phyloP scores from a whole-genome alignment of 441 rosid species.

The Theobroma grandiflorum region DNA sequence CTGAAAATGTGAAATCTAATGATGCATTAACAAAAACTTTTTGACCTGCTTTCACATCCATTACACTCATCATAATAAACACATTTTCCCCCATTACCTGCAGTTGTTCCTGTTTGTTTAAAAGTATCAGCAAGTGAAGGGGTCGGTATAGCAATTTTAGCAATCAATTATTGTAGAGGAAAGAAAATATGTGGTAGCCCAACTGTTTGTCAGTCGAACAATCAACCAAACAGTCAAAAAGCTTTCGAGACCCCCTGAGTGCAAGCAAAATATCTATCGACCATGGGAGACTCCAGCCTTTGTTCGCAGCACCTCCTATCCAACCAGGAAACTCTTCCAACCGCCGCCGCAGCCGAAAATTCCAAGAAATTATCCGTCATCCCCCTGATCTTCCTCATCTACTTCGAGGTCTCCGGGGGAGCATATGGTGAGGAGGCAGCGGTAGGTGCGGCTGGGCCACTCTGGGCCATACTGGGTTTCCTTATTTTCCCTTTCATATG shows the following conservation, averaged over 20 bases:
- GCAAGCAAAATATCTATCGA: background rate
- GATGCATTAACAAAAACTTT: too few relatives aligned
- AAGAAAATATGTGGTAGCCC: background rate
- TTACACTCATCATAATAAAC: too few relatives aligned
- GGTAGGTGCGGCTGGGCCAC: conserved; percentile 43
- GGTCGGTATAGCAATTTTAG: too few relatives aligned
- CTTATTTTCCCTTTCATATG: conserved; percentile 45
- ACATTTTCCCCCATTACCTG: too few relatives aligned
- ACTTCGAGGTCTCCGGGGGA: conserved; percentile 47
- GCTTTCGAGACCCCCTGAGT: background rate
- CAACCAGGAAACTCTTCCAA: conserved; percentile 11
- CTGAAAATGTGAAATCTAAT: too few relatives aligned
- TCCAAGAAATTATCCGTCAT: conserved; percentile 31
- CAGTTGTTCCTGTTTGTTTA: too few relatives aligned
- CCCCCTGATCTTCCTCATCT: conserved; percentile 48
- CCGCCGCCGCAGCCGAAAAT: background rate
- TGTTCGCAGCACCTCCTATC: background rate
- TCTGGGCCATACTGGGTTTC: conserved; percentile 42
- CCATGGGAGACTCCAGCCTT: background rate
- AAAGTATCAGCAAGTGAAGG: too few relatives aligned
- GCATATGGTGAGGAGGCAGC: conserved; percentile 44
- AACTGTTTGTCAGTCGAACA: background rate
- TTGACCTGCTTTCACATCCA: too few relatives aligned
- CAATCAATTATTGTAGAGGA: background rate
- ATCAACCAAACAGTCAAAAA: background rate